phyloP scores from a whole-genome alignment of 768 basidiomycete species.

The Pleurotus platypus region DNA sequence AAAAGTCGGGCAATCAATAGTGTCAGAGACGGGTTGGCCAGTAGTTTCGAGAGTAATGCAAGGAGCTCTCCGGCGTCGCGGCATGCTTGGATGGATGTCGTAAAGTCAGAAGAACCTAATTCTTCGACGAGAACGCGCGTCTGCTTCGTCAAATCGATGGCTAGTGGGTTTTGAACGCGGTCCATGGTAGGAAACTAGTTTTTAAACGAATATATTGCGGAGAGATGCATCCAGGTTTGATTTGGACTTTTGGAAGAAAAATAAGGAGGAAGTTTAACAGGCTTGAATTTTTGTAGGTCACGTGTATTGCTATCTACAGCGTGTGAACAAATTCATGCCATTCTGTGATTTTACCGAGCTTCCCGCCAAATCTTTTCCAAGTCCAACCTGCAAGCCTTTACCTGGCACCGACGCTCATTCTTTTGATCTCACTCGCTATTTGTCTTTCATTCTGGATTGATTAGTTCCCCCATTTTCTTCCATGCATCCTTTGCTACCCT shows the following conservation, averaged over 20 bases:
- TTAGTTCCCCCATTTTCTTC: background rate
- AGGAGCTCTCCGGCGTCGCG: slow-evolving; percentile 43
- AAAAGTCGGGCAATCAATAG: slow-evolving; percentile 59
- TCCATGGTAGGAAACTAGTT: slow-evolving; percentile 9
- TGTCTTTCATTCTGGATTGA: background rate
- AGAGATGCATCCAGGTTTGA: background rate
- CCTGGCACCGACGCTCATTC: too few relatives aligned
- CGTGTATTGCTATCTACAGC: too few relatives aligned
- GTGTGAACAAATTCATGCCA: too few relatives aligned
- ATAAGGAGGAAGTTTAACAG: too few relatives aligned
- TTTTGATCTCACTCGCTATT: too few relatives aligned
- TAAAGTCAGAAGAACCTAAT: slow-evolving; percentile 41
- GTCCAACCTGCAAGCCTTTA: too few relatives aligned
- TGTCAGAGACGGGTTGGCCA: slow-evolving; percentile 63
- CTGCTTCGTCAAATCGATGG: slow-evolving; percentile 56
- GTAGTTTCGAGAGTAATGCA: slow-evolving; percentile 45
- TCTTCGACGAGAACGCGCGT: slow-evolving; percentile 40
- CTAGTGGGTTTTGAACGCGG: slow-evolving; percentile 50
- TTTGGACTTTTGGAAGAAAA: too few relatives aligned
- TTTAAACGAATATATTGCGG: background rate
- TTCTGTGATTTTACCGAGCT: too few relatives aligned
- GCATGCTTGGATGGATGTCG: slow-evolving; percentile 31
- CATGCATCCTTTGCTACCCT: slow-evolving; percentile 10
- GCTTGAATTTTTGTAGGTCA: too few relatives aligned
- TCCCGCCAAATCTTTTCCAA: too few relatives aligned